Percentiles rank a stretch among this genome's conserved stretches.
phyloP scores from a whole-genome alignment of 257 asterid genomes.

The Avicennia marina region DNA sequence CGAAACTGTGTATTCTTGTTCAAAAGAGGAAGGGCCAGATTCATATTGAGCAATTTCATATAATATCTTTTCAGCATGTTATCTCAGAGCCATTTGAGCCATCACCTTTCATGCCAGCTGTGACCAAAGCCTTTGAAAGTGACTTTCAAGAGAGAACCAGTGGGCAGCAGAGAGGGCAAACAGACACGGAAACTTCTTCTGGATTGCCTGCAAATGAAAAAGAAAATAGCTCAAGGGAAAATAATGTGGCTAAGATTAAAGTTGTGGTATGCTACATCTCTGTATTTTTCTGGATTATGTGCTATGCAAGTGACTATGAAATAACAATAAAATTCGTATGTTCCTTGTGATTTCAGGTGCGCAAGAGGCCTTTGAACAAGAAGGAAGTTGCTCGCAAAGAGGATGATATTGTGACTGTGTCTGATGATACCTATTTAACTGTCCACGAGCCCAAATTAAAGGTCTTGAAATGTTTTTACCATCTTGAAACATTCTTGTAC shows the following conservation, averaged over 20 bases:
- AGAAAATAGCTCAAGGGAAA: slow-evolving; percentile 68
- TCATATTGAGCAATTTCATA: slow-evolving; percentile 18
- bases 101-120: slow-evolving; percentile 92
- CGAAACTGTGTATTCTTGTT: slow-evolving; percentile 13
- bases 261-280: slow-evolving; percentile 70
- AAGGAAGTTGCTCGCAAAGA: slow-evolving; percentile 85
- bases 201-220: slow-evolving; percentile 47
- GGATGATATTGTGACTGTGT: slow-evolving; percentile 81
- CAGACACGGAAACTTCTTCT: slow-evolving; percentile 54
- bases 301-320: slow-evolving; percentile 1
- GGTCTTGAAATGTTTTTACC: slow-evolving; percentile 40
- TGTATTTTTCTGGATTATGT: slow-evolving; percentile 10
- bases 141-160: slow-evolving; percentile 53
- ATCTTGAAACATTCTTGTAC: slow-evolving; percentile 6
- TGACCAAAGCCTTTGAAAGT: slow-evolving; percentile 61
- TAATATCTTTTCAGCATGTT: slow-evolving; percentile 67
- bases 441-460: slow-evolving; percentile 92
- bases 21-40: slow-evolving; percentile 15
- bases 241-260: slow-evolving; percentile 90
- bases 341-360: slow-evolving; percentile 54
- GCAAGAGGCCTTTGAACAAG: slow-evolving; percentile 96
- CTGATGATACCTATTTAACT: slow-evolving; percentile 64
- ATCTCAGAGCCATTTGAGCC: slow-evolving; percentile 92
- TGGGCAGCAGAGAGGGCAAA: slow-evolving; percentile 52
- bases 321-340: background rate